Evolutionary conservation across 495 filamentous ascomycete species (phyloP), one percentile per base, ranked within the genome.

Genomic region (Penicillium malachiteum): DNA sequence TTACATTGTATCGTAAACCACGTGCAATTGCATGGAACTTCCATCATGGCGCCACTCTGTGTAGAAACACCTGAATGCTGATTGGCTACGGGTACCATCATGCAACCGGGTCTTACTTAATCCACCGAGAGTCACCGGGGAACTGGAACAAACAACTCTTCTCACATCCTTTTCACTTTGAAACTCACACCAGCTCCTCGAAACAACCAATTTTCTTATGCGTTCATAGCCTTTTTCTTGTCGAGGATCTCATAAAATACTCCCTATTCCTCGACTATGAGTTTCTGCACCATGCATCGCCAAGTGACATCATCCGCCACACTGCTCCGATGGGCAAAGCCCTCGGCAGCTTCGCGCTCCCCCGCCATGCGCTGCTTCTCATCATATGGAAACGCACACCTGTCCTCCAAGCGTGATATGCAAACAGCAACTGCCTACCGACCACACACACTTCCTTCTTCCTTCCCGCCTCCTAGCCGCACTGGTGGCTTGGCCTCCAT

Each of bases 391-490:
- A 73, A 73, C 59, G 71, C 70, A 59, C 72, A 82, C 55, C 76
- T 77, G 45, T 82, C 83, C 16, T 83, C 79, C 55, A 84, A 84
- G 62, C 78, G 87, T 47, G 84, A 84, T 45, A 81, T 90, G 63
- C 84, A 87, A 60, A 86, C 87, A n/a, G 81, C 82, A 6, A 85
- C 88, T 33, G 82, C 88, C 57, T 92, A 91, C 71, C 89, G 86
- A 55, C 88, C 91, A 21, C 87, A 90, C 62, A 75, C 82, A 9
- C 75, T 96, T 14, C 75, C 75, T n/a, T 76, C 84, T 4, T 74
- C 81, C 6, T 80, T 81, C 48, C 84, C 87, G 35, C 80, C 84
- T 48, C 87, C 88, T 40, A 85, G 87, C 53, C 90, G 85, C 71
- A 72, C 80, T 17, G 80, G 83, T 16, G 73, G 78, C 34, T 81